A percentile compares a stretch with the other conserved stretches of the same genome.
Evolutionary conservation across 139 green algal genomes (phyloP).

Genomic region (Auxenochlorella pyrenoidosa): DNA sequence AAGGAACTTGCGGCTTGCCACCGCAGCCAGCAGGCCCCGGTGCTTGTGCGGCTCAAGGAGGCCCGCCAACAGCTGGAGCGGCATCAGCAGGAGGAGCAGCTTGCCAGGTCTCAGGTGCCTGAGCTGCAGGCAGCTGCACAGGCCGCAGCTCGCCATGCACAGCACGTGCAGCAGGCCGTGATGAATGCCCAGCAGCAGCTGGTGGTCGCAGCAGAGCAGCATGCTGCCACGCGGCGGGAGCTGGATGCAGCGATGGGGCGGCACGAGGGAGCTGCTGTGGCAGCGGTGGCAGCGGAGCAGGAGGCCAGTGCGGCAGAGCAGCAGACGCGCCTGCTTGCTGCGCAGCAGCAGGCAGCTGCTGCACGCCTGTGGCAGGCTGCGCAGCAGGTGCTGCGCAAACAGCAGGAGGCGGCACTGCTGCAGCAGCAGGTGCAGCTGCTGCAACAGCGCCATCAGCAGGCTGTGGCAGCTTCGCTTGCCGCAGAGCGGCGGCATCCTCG

Average conservation of each 20-base stretch:
- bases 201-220: slow-evolving; percentile 2
- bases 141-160: neutral
- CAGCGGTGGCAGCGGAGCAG: slow-evolving; percentile 23
- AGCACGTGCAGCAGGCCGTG: slow-evolving; percentile 8
- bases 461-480: neutral
- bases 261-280: slow-evolving; percentile 24
- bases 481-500: neutral
- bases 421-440: slow-evolving; percentile 23
- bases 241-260: neutral
- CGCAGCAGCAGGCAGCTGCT: neutral
- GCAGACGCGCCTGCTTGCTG: slow-evolving; percentile 7
- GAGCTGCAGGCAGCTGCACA: neutral
- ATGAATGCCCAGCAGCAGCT: neutral
- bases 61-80: slow-evolving; percentile 29
- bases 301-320: slow-evolving; percentile 12
- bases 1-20: slow-evolving; percentile 31
- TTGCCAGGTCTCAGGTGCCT: neutral
- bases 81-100: slow-evolving; percentile 6
- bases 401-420: neutral
- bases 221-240: neutral
- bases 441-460: neutral
- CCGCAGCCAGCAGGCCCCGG: slow-evolving; percentile 17
- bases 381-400: slow-evolving; percentile 5
- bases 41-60: slow-evolving; percentile 28
- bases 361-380: neutral